Evolutionary conservation across 306 rosid genomes (phyloP), one percentile per base, ranked within the genome.

Genomic region (Pueraria montana): DNA sequence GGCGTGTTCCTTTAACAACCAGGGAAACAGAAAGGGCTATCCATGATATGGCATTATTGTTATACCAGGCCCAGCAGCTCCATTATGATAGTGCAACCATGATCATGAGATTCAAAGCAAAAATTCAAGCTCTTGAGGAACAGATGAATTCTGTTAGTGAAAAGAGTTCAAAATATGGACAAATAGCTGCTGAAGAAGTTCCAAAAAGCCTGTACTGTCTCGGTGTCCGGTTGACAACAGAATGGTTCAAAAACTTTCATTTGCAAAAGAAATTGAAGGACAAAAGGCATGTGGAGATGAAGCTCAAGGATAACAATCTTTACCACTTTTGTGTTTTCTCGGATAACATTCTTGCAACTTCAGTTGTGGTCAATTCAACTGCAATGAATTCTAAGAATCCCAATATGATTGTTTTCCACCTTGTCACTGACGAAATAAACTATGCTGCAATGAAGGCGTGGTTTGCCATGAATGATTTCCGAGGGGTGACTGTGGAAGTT

Each of bases 171-270:
- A 94, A 94, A 75, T 94, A 89, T 78, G 98, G 98, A 63, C 98
- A 94, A 79, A 92, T 94, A 79, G 98, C 98, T 66, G 98, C 98
- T 63, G 97, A 94, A 85, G 98, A 94, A 87, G 92, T 92, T 55
- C 98, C 98, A 0, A 94, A 94, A 82, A 89, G 97, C 84, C 85
- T 94, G 4, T 94, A 87, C 75, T 94, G 98, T 85, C 97, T 94
- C 59, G 98, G 98, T 83, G 92, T 92, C 23, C 88, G 87, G 85
- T 84, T 94, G 90, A 92, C 98, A 2, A 84, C 91, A 27, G 97
- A 94, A 80, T 91, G 98, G 97, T 94, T 90, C 80, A 82, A 79
- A 85, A 89, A 87, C 74, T 68, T 70, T 40, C 80, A 85, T 74
- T 61, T 91, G 79, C 91, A 88, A 80, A 86, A 88, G 83, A 92